Base-by-base conservation (phyloP, 2,329 filamentous ascomycete species). In the Cyclaneusma minus region DNA sequence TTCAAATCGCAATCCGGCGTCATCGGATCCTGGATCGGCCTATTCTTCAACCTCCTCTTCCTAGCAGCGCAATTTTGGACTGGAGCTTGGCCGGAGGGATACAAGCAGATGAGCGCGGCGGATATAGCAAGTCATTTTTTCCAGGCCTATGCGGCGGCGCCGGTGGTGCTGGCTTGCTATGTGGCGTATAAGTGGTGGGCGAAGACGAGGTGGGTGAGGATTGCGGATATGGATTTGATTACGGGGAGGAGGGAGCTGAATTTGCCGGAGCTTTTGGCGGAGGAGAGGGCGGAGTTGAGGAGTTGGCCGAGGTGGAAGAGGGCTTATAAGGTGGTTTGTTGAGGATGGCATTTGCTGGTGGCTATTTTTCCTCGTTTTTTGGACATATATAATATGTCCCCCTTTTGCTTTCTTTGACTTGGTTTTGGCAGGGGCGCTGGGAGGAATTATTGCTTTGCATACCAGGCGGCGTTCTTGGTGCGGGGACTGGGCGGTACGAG, bases 61-160 rank as follows among this genome's bases (percentile, higher is more conserved):
- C 62, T 94, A 15, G 47, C 78, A 23, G 81, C 80, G 2, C 84
- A 94, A 48, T 87, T 92, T 56, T 94, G 83, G 80, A 74, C 79
- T 25, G 82, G 79, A 15, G 72, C 80, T 4, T 84, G 73, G 45
- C 84, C 85, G 4, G 63, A 87, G 24, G 65, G 58, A 13, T 74
- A 66, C 43, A 41, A 43, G 4, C 28, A 51, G 0, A 56, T 58
- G 48, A 56, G 56, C 1, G 35, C 55, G 4, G 22, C 41, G 2
- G 48, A 59, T 6, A 55, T 71, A 21, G 65, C 67, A 1, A 49
- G 68, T 35, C 70, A 60, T 37, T 91, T 87, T 52, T 92, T 92
- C 51, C 54, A 74, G 32, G 62, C 67, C 34, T 83, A 76, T 48
- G 60, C 82, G 35, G 74, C 75, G 4, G 68, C 68, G 2, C 78